phyloP scores from a whole-genome alignment of 768 basidiomycete species.

The Cystobasidium tubakii region DNA sequence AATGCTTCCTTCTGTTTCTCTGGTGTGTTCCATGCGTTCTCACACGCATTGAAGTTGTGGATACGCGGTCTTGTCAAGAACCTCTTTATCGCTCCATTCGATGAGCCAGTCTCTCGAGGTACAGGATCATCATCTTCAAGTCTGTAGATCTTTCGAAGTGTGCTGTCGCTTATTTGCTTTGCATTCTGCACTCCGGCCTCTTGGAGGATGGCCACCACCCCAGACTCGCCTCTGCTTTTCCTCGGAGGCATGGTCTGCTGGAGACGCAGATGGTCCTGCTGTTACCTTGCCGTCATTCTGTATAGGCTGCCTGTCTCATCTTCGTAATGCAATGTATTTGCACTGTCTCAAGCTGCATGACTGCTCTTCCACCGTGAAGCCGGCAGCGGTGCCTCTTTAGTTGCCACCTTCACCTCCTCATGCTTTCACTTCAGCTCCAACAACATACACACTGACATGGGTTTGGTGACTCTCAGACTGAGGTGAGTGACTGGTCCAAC shows the following conservation, averaged over 20 bases:
- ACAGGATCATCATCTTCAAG: neutral
- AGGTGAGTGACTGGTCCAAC: neutral
- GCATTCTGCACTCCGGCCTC: neutral
- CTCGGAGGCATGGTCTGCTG: neutral
- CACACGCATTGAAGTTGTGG: slow-evolving; percentile 11
- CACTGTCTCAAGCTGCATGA: neutral
- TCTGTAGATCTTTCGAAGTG: slow-evolving; percentile 12
- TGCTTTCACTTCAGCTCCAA: neutral
- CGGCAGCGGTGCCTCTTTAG: neutral
- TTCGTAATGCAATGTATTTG: neutral
- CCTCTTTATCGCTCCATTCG: neutral
- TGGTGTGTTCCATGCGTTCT: slow-evolving; percentile 1
- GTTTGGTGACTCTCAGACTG: slow-evolving; percentile 11
- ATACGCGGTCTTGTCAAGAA: neutral
- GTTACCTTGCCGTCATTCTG: neutral
- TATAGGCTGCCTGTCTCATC: neutral
- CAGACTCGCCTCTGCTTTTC: neutral
- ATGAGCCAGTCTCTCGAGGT: neutral
- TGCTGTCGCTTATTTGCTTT: neutral
- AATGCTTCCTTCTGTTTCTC: slow-evolving; percentile 7
- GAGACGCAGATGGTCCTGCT: neutral
- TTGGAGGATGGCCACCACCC: neutral
- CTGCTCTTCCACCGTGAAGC: neutral
- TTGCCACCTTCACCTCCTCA: neutral
- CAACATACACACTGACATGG: neutral